These are phyloP conservation scores for Fragilaria crotonensis DNA, from an alignment of 108 stramenopile species.

Conservation along the genomic window DNA sequence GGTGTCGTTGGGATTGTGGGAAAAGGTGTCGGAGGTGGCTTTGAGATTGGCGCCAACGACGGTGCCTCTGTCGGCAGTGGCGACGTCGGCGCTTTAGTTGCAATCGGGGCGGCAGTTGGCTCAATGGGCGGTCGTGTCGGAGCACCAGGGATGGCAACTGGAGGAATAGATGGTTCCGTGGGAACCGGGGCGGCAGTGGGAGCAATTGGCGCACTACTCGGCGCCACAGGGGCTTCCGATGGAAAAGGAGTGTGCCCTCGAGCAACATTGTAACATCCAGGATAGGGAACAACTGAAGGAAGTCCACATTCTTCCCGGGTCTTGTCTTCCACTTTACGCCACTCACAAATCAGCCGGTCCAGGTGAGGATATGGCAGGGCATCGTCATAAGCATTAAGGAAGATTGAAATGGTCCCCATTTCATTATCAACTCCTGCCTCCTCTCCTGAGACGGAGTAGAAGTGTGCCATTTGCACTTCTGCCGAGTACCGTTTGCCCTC, in stretches of 20 bases:
- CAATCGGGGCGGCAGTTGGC: background rate
- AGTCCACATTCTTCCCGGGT: conserved; percentile 19
- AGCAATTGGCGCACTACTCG: background rate
- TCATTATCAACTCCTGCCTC: conserved; percentile 10
- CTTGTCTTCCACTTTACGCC: conserved; percentile 26
- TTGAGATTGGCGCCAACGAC: background rate
- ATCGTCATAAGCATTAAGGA: conserved; percentile 26
- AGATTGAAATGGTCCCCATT: conserved; percentile 23
- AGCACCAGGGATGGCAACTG: background rate
- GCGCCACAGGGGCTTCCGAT: background rate
- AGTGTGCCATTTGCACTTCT: conserved; percentile 44
- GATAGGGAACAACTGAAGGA: conserved; percentile 13
- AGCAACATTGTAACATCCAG: background rate
- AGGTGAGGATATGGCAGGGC: conserved; percentile 25
- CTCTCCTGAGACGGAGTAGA: conserved; percentile 18
- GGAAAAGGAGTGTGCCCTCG: background rate
- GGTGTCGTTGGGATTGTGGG: background rate
- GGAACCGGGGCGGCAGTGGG: background rate
- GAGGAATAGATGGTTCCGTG: background rate
- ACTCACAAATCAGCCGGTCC: conserved; percentile 34
- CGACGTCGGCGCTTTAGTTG: background rate
- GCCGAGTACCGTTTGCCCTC: conserved; percentile 62
- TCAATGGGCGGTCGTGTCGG: background rate
- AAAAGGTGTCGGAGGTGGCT: conserved; percentile 3
- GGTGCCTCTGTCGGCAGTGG: background rate